Conservation (phyloP, 108 stramenopile genomes). For the Cyclotella atomus region DNA sequence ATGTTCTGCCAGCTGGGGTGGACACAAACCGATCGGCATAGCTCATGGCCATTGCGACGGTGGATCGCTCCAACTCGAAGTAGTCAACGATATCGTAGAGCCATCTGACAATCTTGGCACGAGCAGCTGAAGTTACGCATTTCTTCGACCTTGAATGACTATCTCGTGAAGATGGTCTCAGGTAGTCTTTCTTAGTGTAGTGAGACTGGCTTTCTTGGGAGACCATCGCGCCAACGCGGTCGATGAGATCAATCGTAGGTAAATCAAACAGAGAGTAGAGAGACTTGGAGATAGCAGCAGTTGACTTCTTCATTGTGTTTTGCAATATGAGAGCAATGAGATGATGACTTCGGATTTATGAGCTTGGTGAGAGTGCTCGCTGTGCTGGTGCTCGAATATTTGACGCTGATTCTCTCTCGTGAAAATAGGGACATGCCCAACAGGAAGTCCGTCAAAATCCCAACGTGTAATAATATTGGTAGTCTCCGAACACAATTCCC, state of each 20-base stretch:
- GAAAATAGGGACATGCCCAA: no score
- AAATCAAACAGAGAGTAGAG: conserved; percentile 15
- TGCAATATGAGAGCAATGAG: no score
- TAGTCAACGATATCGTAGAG: conserved; percentile 63
- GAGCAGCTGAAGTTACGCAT: conserved; percentile 11
- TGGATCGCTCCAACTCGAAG: conserved; percentile 58
- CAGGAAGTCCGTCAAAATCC: no score
- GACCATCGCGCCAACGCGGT: conserved; percentile 25
- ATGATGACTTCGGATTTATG: no score
- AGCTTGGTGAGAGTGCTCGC: no score
- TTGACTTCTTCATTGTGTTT: conserved; percentile 1
- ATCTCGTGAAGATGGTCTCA: conserved; percentile 5
- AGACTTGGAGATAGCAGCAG: conserved; percentile 13
- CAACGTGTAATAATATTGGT: no score
- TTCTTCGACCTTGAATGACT: neutral
- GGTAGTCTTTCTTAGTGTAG: conserved; percentile 32
- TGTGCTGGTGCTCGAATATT: no score
- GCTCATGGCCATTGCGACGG: conserved; percentile 60
- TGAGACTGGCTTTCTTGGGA: conserved; percentile 20
- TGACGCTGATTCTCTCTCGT: no score
- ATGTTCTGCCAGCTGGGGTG: neutral
- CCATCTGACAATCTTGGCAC: conserved; percentile 74
- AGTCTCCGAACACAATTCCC: no score
- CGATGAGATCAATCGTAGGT: conserved; percentile 17
- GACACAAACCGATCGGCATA: conserved; percentile 72